Base-by-base conservation (phyloP, 371 early-diverging fungal species). In the Mucor indicus region DNA sequence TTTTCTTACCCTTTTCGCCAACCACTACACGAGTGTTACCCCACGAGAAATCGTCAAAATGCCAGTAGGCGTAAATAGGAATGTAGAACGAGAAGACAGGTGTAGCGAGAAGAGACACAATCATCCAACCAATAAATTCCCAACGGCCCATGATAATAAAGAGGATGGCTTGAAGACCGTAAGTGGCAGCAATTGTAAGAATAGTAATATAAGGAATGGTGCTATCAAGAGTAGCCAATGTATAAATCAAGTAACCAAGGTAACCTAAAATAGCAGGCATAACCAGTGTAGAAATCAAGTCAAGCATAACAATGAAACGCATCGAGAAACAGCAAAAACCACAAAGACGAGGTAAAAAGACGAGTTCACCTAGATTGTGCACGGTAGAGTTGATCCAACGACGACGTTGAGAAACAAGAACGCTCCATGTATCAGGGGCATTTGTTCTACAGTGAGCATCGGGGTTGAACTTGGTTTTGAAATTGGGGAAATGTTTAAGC, bases 311-410 rank as follows among this genome's bases (percentile, higher is more conserved):
- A 22, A 97, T 82, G 62, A 98, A 96, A 33, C 97, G 91, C 98
- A 98, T 98, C n/a, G 96, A 96, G 80, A 96, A 98, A 64, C 93
- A 95, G 64, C 93, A 95, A 70, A 94, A 95, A 38, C 99, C 99
- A 51, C 99, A 98, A 16, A 98, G 80, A 43, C 88, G 84, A 39
- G 88, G 85, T 25, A 98, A 79, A 39, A 87, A 78, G 29, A 91
- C 78, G 22, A 98, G 77, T 66, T 96, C 98, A 53, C 94, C 86
- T 44, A 97, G 70, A 57, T 98, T 98, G 75, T 94, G 94, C n/a
- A 98, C 83, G 0, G 98, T 98, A 7, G 95, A 95, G 75, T 98
- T 98, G 55, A 98, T 98, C 98, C 98, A 98, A 50, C 98, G 81
- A 58, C 98, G 88, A 53, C 98, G 86, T 67, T 98, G 98, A 9